Evolutionary conservation across 2,329 filamentous ascomycete genomes (phyloP).

Genomic region (Clonostachys solani): DNA sequence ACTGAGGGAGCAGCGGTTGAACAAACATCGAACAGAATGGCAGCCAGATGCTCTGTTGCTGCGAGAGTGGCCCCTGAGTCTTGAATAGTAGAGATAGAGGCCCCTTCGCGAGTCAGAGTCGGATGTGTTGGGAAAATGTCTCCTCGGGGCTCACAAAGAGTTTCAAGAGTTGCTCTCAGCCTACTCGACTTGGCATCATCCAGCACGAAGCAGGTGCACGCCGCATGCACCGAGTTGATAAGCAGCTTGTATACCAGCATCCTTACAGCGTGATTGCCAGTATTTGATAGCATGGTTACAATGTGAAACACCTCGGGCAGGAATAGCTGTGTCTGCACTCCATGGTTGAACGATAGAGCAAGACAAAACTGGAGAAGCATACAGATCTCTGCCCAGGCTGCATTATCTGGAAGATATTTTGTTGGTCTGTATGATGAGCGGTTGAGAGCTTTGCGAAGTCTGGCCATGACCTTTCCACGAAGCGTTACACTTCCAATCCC

Average conservation of each 20-base stretch:
- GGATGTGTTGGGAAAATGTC: slow-evolving; percentile 51
- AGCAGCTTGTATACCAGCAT: slow-evolving; percentile 58
- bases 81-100: slow-evolving; percentile 48
- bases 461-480: slow-evolving; percentile 60
- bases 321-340: slow-evolving; percentile 63
- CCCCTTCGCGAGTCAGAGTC: slow-evolving; percentile 42
- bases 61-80: slow-evolving; percentile 46
- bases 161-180: slow-evolving; percentile 50
- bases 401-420: slow-evolving; percentile 59
- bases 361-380: slow-evolving; percentile 63
- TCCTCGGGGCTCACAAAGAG: slow-evolving; percentile 54
- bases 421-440: slow-evolving; percentile 64
- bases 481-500: slow-evolving; percentile 63
- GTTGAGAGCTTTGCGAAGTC: slow-evolving; percentile 63
- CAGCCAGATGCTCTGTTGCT: slow-evolving; percentile 58
- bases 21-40: slow-evolving; percentile 59
- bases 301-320: slow-evolving; percentile 67
- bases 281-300: slow-evolving; percentile 67
- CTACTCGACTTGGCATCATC: slow-evolving; percentile 55
- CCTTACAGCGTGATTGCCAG: slow-evolving; percentile 52
- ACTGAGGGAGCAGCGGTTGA: slow-evolving; percentile 58
- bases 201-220: slow-evolving; percentile 60
- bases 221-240: slow-evolving; percentile 63
- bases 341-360: slow-evolving; percentile 63
- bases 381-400: slow-evolving; percentile 67